Conservation (phyloP, 2,329 filamentous ascomycete species). For the Pseudogymnoascus sp. region DNA sequence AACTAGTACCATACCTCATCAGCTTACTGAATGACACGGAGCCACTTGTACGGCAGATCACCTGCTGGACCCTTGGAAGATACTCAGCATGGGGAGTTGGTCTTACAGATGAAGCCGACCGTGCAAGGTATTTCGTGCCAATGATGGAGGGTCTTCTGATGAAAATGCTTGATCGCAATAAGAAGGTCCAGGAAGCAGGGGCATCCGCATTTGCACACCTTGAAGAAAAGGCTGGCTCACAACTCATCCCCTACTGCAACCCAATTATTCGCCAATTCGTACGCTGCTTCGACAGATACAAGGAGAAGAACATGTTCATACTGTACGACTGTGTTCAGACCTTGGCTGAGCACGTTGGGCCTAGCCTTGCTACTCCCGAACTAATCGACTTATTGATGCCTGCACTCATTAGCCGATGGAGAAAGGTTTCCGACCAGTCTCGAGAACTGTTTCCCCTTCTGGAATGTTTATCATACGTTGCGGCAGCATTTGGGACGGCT, state of each 20-base stretch:
- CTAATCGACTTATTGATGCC: slow-evolving; percentile 88
- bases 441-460: slow-evolving; percentile 89
- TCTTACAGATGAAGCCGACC: slow-evolving; percentile 58
- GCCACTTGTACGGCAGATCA: slow-evolving; percentile 90
- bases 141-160: slow-evolving; percentile 95
- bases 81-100: slow-evolving; percentile 90
- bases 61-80: slow-evolving; percentile 91
- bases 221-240: slow-evolving; percentile 82
- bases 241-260: slow-evolving; percentile 75
- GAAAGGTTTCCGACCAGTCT: slow-evolving; percentile 78
- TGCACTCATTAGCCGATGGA: slow-evolving; percentile 80
- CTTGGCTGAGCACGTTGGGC: slow-evolving; percentile 82
- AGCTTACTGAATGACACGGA: slow-evolving; percentile 76
- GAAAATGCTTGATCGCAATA: slow-evolving; percentile 95
- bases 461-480: slow-evolving; percentile 94
- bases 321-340: slow-evolving; percentile 98
- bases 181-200: slow-evolving; percentile 93
- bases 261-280: slow-evolving; percentile 92
- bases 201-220: slow-evolving; percentile 94
- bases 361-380: slow-evolving; percentile 69
- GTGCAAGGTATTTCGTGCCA: slow-evolving; percentile 77
- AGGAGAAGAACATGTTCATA: slow-evolving; percentile 98
- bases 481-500: slow-evolving; percentile 70
- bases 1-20: slow-evolving; percentile 85
- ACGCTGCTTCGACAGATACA: slow-evolving; percentile 87